These are phyloP conservation scores for Mycena venus DNA, from an alignment of 768 basidiomycete species.

Conservation along the genomic window DNA sequence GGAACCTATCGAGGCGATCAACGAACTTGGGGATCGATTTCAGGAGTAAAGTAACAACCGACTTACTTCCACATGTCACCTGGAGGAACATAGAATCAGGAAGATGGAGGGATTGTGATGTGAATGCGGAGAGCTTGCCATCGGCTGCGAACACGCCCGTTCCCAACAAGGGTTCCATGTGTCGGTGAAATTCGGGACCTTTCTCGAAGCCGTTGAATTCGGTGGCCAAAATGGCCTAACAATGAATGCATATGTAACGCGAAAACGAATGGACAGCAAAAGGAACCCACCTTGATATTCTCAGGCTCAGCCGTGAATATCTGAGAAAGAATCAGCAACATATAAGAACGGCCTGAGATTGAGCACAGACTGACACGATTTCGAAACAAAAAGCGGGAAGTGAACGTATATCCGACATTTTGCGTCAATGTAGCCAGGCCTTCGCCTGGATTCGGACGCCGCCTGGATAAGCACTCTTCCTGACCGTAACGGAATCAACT, in stretches of 20 bases:
- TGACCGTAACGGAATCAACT: too few species aligned
- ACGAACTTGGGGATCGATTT: neutral
- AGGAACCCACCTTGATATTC: conserved; percentile 56
- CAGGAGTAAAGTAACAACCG: neutral
- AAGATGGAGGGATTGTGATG: neutral
- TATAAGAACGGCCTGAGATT: neutral
- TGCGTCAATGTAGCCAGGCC: neutral
- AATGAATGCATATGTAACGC: neutral
- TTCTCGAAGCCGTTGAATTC: conserved; percentile 62
- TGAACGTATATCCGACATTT: conserved; percentile 13
- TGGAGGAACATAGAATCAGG: neutral
- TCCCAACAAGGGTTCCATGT: conserved; percentile 57
- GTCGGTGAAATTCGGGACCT: conserved; percentile 41
- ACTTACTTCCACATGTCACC: conserved; percentile 76
- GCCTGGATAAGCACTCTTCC: too few species aligned
- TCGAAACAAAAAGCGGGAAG: conserved; percentile 16
- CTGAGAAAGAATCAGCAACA: conserved; percentile 36
- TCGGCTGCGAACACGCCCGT: conserved; percentile 74
- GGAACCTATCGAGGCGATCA: conserved; percentile 55
- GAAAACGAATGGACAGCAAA: neutral
- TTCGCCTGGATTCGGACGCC: neutral
- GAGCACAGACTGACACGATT: conserved; percentile 6
- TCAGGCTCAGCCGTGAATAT: conserved; percentile 60
- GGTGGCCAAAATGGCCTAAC: conserved; percentile 54
- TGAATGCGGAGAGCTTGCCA: conserved; percentile 49